These are phyloP conservation scores for Gliomastix tumulicola DNA, from an alignment of 2,329 filamentous ascomycete species.

Conservation along the genomic window DNA sequence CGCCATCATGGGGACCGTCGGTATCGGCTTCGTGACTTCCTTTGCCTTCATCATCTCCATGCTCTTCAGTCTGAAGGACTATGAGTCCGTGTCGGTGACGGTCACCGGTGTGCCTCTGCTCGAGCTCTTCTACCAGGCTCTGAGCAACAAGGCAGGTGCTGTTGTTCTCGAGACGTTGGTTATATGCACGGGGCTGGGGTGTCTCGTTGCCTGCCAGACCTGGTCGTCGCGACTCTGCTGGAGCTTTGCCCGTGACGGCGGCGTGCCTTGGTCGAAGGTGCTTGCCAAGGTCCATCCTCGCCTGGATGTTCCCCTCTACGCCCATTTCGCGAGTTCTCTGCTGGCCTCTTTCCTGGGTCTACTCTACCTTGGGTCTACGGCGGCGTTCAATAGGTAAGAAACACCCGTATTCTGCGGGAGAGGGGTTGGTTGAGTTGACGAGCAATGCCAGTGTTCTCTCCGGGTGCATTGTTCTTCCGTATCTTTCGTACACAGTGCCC, in stretches of 20 bases:
- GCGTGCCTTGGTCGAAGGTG: slow-evolving; percentile 24
- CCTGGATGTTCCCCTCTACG: slow-evolving; percentile 27
- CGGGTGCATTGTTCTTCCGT: slow-evolving; percentile 14
- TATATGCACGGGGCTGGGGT: slow-evolving; percentile 21
- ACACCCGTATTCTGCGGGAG: too few relatives aligned
- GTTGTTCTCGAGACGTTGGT: slow-evolving; percentile 11
- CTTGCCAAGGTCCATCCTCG: slow-evolving; percentile 21
- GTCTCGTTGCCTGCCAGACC: slow-evolving; percentile 25
- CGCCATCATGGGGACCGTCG: slow-evolving; percentile 33
- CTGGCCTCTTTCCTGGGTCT: slow-evolving; percentile 29
- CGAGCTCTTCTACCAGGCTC: slow-evolving; percentile 37
- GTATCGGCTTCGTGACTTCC: slow-evolving; percentile 41
- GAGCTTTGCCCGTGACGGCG: slow-evolving; percentile 36
- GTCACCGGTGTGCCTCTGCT: slow-evolving; percentile 34
- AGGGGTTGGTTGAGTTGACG: too few relatives aligned
- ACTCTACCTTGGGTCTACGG: slow-evolving; percentile 33
- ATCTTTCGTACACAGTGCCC: slow-evolving; percentile 18
- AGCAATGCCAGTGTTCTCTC: slow-evolving; percentile 10
- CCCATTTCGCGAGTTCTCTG: slow-evolving; percentile 22
- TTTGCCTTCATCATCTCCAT: slow-evolving; percentile 41
- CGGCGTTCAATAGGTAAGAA: slow-evolving; percentile 27
- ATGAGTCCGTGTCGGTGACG: slow-evolving; percentile 30
- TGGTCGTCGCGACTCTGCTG: slow-evolving; percentile 25
- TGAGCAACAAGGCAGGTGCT: slow-evolving; percentile 28
- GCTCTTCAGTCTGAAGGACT: slow-evolving; percentile 44